phyloP scores from a whole-genome alignment of 495 filamentous ascomycete species.

The Corynascus novoguineensis region DNA sequence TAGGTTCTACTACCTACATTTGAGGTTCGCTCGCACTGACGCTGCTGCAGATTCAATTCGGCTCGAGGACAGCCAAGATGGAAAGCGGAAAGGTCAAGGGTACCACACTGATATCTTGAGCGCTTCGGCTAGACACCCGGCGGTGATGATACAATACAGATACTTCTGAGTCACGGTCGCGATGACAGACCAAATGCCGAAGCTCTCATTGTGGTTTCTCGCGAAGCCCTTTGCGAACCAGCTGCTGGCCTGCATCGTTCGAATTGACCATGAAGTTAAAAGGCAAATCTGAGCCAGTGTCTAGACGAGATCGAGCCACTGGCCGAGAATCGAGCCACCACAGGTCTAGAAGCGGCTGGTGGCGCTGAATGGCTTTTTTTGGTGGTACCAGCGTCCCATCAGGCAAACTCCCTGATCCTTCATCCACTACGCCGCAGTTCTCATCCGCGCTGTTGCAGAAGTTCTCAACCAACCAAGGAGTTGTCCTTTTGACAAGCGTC shows the following conservation, averaged over 20 bases:
- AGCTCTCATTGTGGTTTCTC: conserved; percentile 24
- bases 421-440: not conserved
- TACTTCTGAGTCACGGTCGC: conserved; percentile 51
- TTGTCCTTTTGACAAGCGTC: not conserved
- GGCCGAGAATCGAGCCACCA: not conserved
- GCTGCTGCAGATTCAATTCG: conserved; percentile 65
- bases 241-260: conserved; percentile 16
- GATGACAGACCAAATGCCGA: conserved; percentile 19
- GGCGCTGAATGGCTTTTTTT: conserved; percentile 2
- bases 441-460: not conserved
- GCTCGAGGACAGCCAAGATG: conserved; percentile 81
- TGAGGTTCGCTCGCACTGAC: conserved; percentile 12
- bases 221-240: conserved; percentile 25
- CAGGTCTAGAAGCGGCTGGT: not conserved
- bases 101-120: conserved; percentile 47
- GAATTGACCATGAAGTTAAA: conserved; percentile 39
- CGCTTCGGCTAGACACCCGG: conserved; percentile 17
- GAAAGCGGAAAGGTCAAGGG: conserved; percentile 67
- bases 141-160: conserved; percentile 54
- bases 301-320: not conserved
- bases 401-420: not conserved
- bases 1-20: conserved; percentile 27
- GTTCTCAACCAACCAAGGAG: not conserved
- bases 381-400: not conserved
- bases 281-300: conserved; percentile 45